A percentile compares a stretch with the other conserved stretches of the same genome.
phyloP scores from a whole-genome alignment of 306 rosid genomes.

The Vachellia collinsii region DNA sequence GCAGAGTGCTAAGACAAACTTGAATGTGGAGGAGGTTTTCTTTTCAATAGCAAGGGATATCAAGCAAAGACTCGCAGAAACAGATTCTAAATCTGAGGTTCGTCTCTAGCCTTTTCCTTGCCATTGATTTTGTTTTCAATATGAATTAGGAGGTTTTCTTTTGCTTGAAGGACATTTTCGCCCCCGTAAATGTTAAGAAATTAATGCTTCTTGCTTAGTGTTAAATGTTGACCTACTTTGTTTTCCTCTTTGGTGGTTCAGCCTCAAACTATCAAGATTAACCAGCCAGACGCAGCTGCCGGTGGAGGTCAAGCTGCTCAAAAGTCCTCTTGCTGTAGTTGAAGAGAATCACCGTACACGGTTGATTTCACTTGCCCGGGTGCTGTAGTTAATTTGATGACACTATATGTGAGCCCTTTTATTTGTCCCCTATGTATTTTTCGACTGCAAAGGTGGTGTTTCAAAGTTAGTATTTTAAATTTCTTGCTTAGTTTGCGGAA shows the following conservation, averaged over 20 bases:
- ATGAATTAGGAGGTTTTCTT: no score
- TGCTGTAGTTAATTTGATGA: constrained; percentile 34
- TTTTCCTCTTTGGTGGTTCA: constrained; percentile 37
- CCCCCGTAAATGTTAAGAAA: neutral
- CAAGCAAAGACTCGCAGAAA: constrained; percentile 74
- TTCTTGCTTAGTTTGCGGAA: constrained; percentile 33
- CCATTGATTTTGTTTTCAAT: constrained; percentile 15
- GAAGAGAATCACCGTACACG: constrained; percentile 38
- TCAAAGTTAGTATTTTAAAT: constrained; percentile 35
- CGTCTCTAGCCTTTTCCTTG: constrained; percentile 18
- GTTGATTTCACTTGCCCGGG: constrained; percentile 32
- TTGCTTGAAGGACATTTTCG: no score
- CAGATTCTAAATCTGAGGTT: constrained; percentile 70
- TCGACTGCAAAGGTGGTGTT: constrained; percentile 41
- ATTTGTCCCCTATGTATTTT: constrained; percentile 39
- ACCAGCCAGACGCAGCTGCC: constrained; percentile 49
- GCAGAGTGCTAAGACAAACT: constrained; percentile 84
- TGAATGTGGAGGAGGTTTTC: constrained; percentile 86
- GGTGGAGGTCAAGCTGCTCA: constrained; percentile 51
- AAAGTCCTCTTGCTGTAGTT: constrained; percentile 69
- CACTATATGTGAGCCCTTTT: constrained; percentile 36
- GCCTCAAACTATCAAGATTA: constrained; percentile 71
- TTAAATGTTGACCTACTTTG: neutral
- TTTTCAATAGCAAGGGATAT: constrained; percentile 77
- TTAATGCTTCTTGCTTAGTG: constrained; percentile 15